Percentiles rank a stretch among this genome's conserved stretches.
Conservation (phyloP, 2,329 filamentous ascomycete genomes). For the Diaporthe nobilis region DNA sequence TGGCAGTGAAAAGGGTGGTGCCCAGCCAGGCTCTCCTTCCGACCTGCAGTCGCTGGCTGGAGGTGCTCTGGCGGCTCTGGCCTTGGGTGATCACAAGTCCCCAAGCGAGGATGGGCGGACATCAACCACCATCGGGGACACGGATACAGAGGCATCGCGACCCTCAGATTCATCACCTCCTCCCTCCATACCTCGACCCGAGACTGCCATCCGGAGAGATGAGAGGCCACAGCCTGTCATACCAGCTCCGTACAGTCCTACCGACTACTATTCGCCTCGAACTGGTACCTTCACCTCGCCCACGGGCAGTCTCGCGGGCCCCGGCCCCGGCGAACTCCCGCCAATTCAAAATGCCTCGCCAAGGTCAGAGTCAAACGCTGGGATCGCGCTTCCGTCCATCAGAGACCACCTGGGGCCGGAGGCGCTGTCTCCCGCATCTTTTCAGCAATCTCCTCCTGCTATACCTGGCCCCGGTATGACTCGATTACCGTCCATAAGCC, state of each 20-base stretch:
- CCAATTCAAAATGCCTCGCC: constrained; percentile 56
- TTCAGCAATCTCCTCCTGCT: constrained; percentile 52
- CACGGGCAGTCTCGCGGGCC: constrained; percentile 41
- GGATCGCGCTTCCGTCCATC: constrained; percentile 57
- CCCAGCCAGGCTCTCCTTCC: constrained; percentile 40
- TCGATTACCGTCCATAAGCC: constrained; percentile 51
- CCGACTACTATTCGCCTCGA: constrained; percentile 37
- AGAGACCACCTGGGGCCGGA: constrained; percentile 51
- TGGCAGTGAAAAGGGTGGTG: constrained; percentile 28
- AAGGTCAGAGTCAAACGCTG: constrained; percentile 54
- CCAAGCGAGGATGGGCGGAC: constrained; percentile 44
- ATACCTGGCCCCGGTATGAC: constrained; percentile 50
- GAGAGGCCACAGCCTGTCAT: constrained; percentile 37
- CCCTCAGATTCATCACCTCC: constrained; percentile 17
- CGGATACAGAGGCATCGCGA: constrained; percentile 25
- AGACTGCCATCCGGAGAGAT: constrained; percentile 34
- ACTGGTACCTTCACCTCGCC: constrained; percentile 42
- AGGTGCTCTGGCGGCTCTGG: constrained; percentile 49
- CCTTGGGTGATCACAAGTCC: constrained; percentile 38
- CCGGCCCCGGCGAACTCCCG: constrained; percentile 46
- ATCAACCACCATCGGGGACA: constrained; percentile 44
- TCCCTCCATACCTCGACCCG: constrained; percentile 20
- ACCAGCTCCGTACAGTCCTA: constrained; percentile 34
- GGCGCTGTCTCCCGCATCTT: constrained; percentile 42
- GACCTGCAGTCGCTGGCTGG: constrained; percentile 52